These are phyloP conservation scores for Podospora sp. DNA, from an alignment of 495 filamentous ascomycete species.

Conservation along the genomic window DNA sequence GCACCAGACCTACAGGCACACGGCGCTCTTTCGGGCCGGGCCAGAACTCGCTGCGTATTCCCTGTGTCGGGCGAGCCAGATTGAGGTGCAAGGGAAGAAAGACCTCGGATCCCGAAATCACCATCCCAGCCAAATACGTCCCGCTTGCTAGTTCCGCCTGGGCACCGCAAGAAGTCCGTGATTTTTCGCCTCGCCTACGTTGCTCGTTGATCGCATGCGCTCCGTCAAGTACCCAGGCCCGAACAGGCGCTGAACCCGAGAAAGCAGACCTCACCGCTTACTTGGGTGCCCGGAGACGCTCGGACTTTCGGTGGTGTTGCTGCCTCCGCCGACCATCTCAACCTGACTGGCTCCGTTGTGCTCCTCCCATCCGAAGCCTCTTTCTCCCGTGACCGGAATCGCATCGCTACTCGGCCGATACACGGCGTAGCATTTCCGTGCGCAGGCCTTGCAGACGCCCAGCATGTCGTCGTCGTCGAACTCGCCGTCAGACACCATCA, in stretches of 20 bases:
- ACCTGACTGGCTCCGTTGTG: conserved; percentile 1
- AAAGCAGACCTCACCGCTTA: not conserved
- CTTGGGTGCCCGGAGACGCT: not conserved
- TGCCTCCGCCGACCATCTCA: not conserved
- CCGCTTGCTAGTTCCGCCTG: not conserved
- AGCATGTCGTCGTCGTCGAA: conserved; percentile 48
- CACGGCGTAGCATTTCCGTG: not conserved
- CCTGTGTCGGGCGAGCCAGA: not conserved
- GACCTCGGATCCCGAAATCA: not conserved
- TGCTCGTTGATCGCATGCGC: not conserved
- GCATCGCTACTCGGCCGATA: not conserved
- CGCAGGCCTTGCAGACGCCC: not conserved
- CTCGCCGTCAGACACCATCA: conserved; percentile 40
- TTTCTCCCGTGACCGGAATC: not conserved
- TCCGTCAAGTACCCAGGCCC: not conserved
- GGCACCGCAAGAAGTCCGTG: not conserved
- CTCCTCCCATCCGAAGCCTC: not conserved
- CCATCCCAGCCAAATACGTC: not conserved
- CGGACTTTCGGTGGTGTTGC: not conserved
- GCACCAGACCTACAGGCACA: not conserved
- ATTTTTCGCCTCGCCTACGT: not conserved
- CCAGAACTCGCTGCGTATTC: not conserved
- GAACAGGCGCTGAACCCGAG: not conserved
- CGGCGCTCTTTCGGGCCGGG: not conserved
- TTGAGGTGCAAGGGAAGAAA: not conserved